A percentile compares a stretch with the other conserved stretches of the same genome.
These are phyloP conservation scores for Ustilago vetiveriae DNA, from an alignment of 1,284 basidiomycete genomes.

Conservation along the genomic window DNA sequence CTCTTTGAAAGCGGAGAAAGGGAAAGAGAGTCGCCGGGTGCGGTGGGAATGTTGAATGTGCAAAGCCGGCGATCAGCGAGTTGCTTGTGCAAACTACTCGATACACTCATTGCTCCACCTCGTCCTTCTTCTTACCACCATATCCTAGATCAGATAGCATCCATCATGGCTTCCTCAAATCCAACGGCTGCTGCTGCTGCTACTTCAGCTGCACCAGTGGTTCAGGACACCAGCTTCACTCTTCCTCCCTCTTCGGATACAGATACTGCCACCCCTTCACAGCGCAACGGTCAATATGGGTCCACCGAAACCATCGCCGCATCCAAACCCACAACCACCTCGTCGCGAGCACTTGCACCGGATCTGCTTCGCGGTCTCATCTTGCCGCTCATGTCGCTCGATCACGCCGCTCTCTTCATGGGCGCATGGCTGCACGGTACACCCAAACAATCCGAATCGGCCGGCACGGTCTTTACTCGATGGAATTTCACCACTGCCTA, in stretches of 20 bases:
- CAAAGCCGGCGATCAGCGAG: too few relatives aligned
- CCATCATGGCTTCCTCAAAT: too few relatives aligned
- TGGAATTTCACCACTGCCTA: conserved; percentile 37
- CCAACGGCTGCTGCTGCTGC: neutral
- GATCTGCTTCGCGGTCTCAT: conserved; percentile 55
- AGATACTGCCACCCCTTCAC: neutral
- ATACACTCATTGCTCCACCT: too few relatives aligned
- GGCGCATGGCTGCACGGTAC: conserved; percentile 51
- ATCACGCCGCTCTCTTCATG: conserved; percentile 47
- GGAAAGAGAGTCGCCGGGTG: too few relatives aligned
- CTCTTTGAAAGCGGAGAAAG: too few relatives aligned
- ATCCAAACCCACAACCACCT: conserved; percentile 10
- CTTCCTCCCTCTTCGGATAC: neutral
- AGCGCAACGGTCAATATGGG: conserved; percentile 7
- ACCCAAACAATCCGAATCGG: conserved; percentile 33
- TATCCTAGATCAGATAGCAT: too few relatives aligned
- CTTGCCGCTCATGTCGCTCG: conserved; percentile 50
- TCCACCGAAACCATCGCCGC: neutral
- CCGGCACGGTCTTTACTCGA: conserved; percentile 20
- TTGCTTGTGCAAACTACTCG: too few relatives aligned
- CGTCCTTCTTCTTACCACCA: too few relatives aligned
- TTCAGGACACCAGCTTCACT: conserved; percentile 31
- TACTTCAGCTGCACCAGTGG: neutral
- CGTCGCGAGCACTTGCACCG: conserved; percentile 45
- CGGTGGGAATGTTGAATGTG: too few relatives aligned